Evolutionary conservation across 257 asterid species (phyloP).

Genomic region (Thymus quinquecostatus): DNA sequence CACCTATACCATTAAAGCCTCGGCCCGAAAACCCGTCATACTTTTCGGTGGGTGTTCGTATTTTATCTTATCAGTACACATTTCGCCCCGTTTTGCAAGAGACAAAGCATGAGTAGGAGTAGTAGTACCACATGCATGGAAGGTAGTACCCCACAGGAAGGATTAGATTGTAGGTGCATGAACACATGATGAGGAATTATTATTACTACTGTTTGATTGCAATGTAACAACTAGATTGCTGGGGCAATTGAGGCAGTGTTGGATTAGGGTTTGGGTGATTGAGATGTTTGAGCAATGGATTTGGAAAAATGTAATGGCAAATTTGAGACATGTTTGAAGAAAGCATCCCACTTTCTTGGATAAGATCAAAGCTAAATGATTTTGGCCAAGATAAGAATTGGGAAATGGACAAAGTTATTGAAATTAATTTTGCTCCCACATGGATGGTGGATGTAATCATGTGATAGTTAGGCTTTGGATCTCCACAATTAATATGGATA

Average conservation of each 20-base stretch:
- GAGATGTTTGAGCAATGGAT: conserved; percentile 13
- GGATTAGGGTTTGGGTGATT: conserved; percentile 32
- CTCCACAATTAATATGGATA: neutral
- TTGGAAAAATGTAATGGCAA: conserved; percentile 16
- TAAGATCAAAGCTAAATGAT: neutral
- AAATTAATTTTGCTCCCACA: conserved; percentile 10
- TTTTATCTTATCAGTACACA: neutral
- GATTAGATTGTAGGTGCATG: conserved; percentile 16
- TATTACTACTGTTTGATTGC: conserved; percentile 41
- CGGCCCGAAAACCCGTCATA: neutral
- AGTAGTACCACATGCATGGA: conserved; percentile 13
- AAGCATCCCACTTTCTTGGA: conserved; percentile 14
- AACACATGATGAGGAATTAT: conserved; percentile 1
- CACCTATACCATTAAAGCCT: neutral
- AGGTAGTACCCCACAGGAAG: conserved; percentile 15
- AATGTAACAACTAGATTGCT: conserved; percentile 36
- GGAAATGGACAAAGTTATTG: neutral
- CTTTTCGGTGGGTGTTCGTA: neutral
- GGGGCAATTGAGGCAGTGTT: conserved; percentile 31
- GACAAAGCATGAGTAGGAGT: conserved; percentile 36
- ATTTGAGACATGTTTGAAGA: conserved; percentile 20
- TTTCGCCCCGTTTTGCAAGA: neutral
- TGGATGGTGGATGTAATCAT: conserved; percentile 20
- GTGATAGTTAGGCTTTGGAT: conserved; percentile 3
- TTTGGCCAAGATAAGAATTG: conserved; percentile 21